Percentiles rank a stretch among this genome's conserved stretches.
These are phyloP conservation scores for Ampelomyces quisqualis DNA, from an alignment of 2,329 filamentous ascomycete genomes.

Conservation along the genomic window DNA sequence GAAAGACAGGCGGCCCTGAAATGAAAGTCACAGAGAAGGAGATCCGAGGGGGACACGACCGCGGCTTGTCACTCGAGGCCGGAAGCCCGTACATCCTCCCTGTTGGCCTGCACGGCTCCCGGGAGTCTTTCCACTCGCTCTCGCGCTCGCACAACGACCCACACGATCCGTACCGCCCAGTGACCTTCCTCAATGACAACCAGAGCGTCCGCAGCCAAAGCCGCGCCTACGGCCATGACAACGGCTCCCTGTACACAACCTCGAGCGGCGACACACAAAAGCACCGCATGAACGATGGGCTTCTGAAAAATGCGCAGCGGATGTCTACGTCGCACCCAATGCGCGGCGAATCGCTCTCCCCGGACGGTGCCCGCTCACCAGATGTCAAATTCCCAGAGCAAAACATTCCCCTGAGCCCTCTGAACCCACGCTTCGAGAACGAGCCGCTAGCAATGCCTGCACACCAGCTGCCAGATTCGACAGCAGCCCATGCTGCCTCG, in stretches of 20 bases:
- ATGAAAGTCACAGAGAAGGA: slow-evolving; percentile 60
- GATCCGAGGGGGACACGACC: slow-evolving; percentile 36
- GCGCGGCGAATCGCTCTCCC: slow-evolving; percentile 42
- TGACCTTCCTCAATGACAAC: slow-evolving; percentile 57
- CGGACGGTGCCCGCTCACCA: slow-evolving; percentile 31
- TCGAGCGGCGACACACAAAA: slow-evolving; percentile 51
- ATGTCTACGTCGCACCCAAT: slow-evolving; percentile 59
- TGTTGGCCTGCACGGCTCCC: slow-evolving; percentile 72
- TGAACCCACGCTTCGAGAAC: slow-evolving; percentile 30
- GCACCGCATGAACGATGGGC: slow-evolving; percentile 51
- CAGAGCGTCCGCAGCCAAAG: slow-evolving; percentile 38
- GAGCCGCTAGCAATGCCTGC: slow-evolving; percentile 13
- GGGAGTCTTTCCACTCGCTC: slow-evolving; percentile 83
- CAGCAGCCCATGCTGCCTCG: slow-evolving; percentile 28
- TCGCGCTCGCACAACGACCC: slow-evolving; percentile 71
- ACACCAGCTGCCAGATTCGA: slow-evolving; percentile 7
- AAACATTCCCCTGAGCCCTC: slow-evolving; percentile 28
- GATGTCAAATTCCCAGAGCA: slow-evolving; percentile 42
- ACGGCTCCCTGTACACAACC: slow-evolving; percentile 54
- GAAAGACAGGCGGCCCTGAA: slow-evolving; percentile 47
- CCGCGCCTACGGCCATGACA: slow-evolving; percentile 39
- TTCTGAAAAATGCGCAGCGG: slow-evolving; percentile 58
- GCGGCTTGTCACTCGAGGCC: slow-evolving; percentile 63
- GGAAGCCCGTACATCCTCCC: slow-evolving; percentile 93
- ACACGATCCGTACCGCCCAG: slow-evolving; percentile 80